These are phyloP conservation scores for Pythium dissotocum DNA, from an alignment of 352 stramenopile species.

Conservation along the genomic window DNA sequence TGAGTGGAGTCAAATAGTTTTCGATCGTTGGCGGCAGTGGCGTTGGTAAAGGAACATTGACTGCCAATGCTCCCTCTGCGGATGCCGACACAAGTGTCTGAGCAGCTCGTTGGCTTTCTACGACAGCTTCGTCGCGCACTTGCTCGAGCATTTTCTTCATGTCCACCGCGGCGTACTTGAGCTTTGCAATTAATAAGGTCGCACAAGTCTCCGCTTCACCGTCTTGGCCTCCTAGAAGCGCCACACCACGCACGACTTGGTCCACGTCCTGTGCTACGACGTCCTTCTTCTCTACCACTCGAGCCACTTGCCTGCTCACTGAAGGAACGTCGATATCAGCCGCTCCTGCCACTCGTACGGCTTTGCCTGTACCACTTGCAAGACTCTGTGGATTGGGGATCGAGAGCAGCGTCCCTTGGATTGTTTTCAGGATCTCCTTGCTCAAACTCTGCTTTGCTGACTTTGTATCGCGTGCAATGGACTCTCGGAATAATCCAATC, in stretches of 20 bases:
- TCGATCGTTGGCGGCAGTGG: constrained; percentile 20
- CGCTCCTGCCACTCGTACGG: constrained; percentile 7
- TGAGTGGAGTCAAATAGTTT: constrained; percentile 24
- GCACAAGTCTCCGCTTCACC: constrained; percentile 45
- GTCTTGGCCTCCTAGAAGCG: constrained; percentile 45
- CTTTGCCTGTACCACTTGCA: not conserved
- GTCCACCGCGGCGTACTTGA: constrained; percentile 53
- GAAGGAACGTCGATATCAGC: not conserved
- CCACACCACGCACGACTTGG: constrained; percentile 48
- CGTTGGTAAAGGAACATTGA: not conserved
- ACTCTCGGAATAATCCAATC: constrained; percentile 44
- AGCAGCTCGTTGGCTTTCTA: constrained; percentile 1
- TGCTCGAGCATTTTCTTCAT: constrained; percentile 32
- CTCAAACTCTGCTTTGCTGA: constrained; percentile 57
- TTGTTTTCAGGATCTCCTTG: constrained; percentile 41
- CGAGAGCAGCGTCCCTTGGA: constrained; percentile 13
- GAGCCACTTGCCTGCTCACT: constrained; percentile 5
- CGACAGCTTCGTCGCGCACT: constrained; percentile 19
- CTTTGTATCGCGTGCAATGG: constrained; percentile 56
- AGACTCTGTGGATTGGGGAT: not conserved
- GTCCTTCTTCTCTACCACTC: constrained; percentile 25
- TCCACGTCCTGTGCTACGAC: constrained; percentile 39
- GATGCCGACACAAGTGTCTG: not conserved
- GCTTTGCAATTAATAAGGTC: constrained; percentile 33
- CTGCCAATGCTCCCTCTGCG: not conserved